phyloP scores from a whole-genome alignment of 345 rosid species.

The Orychophragmus violaceus region DNA sequence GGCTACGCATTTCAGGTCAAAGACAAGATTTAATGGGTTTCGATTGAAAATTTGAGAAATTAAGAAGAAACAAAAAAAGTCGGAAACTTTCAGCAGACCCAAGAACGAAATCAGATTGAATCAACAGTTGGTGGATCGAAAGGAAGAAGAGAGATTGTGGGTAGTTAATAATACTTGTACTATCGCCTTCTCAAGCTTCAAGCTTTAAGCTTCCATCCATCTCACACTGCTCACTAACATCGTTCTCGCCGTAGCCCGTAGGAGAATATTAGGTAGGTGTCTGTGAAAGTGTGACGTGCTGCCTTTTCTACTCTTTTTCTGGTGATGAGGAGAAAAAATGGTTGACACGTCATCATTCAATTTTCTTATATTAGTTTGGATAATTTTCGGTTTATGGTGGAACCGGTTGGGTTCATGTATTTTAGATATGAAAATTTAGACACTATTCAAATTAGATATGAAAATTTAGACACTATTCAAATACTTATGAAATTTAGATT shows the following conservation, averaged over 20 bases:
- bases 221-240: slow-evolving; percentile 2
- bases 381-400: too few species aligned
- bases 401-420: too few species aligned
- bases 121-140: neutral
- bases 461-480: too few species aligned
- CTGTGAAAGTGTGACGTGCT: slow-evolving; percentile 8
- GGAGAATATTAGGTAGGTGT: slow-evolving; percentile 12
- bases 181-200: neutral
- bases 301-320: neutral
- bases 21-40: too few species aligned
- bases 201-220: neutral
- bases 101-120: neutral
- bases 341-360: slow-evolving; percentile 21
- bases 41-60: slow-evolving; percentile 7
- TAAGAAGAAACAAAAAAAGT: neutral
- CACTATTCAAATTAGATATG: too few species aligned
- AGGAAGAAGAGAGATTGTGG: neutral
- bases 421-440: too few species aligned
- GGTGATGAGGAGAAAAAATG: neutral
- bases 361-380: too few species aligned
- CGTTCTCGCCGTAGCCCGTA: slow-evolving; percentile 1
- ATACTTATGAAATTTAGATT: too few species aligned
- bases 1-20: slow-evolving; percentile 38
- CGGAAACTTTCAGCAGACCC: slow-evolving; percentile 5
- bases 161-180: neutral